Evolutionary conservation across 2,329 filamentous ascomycete species (phyloP).

Genomic region (Fusarium acutatum): DNA sequence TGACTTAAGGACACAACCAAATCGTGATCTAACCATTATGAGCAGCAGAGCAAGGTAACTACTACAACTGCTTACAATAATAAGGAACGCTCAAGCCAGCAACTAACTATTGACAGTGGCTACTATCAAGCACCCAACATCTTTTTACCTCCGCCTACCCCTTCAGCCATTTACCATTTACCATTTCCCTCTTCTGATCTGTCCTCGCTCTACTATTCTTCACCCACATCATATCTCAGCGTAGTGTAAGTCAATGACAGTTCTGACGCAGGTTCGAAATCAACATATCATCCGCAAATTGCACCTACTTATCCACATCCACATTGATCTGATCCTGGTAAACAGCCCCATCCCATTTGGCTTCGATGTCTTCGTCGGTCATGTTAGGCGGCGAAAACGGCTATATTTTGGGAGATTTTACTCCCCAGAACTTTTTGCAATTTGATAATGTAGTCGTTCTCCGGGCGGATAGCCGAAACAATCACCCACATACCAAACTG

Average conservation of each 20-base stretch:
- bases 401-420: background rate
- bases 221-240: background rate
- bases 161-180: no score
- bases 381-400: background rate
- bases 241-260: background rate
- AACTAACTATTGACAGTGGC: background rate
- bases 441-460: background rate
- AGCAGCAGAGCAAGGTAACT: no score
- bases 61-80: background rate
- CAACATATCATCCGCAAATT: background rate
- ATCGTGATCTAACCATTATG: background rate
- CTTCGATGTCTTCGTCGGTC: background rate
- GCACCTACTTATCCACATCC: background rate
- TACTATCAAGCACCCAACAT: background rate
- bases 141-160: background rate
- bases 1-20: background rate
- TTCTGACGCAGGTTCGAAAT: background rate
- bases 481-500: background rate
- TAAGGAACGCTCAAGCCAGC: background rate
- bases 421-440: background rate
- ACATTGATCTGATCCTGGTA: background rate
- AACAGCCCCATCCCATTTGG: background rate
- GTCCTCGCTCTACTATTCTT: background rate
- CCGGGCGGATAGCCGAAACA: background rate
- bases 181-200: background rate